Evolutionary conservation across 1,284 basidiomycete genomes (phyloP).

Genomic region (Pulchroboletus neoregius): DNA sequence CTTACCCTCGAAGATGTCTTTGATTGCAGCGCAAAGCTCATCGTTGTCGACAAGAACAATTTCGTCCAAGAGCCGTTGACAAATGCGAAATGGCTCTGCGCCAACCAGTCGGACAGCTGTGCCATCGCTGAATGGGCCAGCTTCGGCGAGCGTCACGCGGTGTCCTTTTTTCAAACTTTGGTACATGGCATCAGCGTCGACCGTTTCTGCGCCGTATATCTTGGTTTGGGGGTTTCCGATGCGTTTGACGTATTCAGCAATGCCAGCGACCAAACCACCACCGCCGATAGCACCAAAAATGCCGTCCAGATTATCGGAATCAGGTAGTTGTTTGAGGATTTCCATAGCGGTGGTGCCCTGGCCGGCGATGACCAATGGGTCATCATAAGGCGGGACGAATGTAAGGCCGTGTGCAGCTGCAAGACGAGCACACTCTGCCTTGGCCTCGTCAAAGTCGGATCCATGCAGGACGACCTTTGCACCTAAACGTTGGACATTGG

Average conservation of each 20-base stretch:
- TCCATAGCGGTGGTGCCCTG: conserved; percentile 97
- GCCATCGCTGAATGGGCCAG: conserved; percentile 97
- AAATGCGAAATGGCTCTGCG: conserved; percentile 92
- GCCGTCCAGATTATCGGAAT: conserved; percentile 74
- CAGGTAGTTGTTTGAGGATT: conserved; percentile 81
- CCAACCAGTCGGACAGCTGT: conserved; percentile 98
- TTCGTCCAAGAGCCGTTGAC: conserved; percentile 80
- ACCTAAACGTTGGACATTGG: conserved; percentile 89
- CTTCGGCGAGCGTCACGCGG: conserved; percentile 82
- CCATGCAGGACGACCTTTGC: conserved; percentile 95
- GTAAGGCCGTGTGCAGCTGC: conserved; percentile 74
- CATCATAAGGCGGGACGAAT: conserved; percentile 97
- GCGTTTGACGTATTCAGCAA: conserved; percentile 90
- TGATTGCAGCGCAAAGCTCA: conserved; percentile 98
- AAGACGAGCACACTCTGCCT: conserved; percentile 88
- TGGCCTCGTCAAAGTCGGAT: conserved; percentile 93
- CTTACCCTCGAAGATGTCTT: conserved; percentile 96
- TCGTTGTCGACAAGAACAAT: conserved; percentile 90
- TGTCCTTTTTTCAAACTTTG: conserved; percentile 75
- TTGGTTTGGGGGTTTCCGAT: conserved; percentile 84
- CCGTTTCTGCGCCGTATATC: conserved; percentile 91
- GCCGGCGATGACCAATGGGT: conserved; percentile 95
- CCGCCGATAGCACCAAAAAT: conserved; percentile 93
- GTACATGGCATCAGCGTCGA: conserved; percentile 93
- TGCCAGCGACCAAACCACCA: conserved; percentile 87